Evolutionary conservation across 495 filamentous ascomycete species (phyloP), one percentile per base, ranked within the genome.

Genomic region (Emericellopsis terricola): DNA sequence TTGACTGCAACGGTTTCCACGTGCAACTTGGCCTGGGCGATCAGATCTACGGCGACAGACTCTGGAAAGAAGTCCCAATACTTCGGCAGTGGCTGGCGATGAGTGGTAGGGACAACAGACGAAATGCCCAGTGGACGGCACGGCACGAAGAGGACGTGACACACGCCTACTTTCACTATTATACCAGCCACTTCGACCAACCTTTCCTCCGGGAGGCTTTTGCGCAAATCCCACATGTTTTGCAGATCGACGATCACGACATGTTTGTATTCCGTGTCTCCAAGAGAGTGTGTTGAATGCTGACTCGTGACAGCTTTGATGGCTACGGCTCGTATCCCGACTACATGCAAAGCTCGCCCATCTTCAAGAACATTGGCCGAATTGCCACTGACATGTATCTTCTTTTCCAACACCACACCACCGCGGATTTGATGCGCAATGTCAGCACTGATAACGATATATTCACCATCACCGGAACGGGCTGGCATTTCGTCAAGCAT

Each of bases 371-470:
- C 51, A 93, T 96, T 43, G 89, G 89, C 16, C 78, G 89, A 15
- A 77, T 97, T 18, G 91, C 82, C n/a, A 87, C 92, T 35, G 84
- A 94, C 39, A 94, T 93, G 83, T 97, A 94, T 47, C 67, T 97
- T n/a, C 73, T 97, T 14, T 97, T 97, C 62, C 89, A 97, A 47
- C 89, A 97, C 49, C 89, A 97, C 52, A 94, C 91, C 0, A 94
- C 85, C 1, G 69, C 91, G 13, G 91, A 96, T 45, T 79, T 96
- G 19, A 71, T 97, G 13, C 76, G 87, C 19, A 83, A 83, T 41
- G 73, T 86, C 35, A 75, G 65, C 45, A 79, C 78, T 31, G 91
- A 96, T 38, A 64, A 71, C 16, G 89, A 97, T 45, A 68, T 96
- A 18, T 97, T 97, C 64, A 97, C 89, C 2, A 81, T 97, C 35